These are phyloP conservation scores for Cyclotella sp. DNA, from an alignment of 108 stramenopile species.

Conservation along the genomic window DNA sequence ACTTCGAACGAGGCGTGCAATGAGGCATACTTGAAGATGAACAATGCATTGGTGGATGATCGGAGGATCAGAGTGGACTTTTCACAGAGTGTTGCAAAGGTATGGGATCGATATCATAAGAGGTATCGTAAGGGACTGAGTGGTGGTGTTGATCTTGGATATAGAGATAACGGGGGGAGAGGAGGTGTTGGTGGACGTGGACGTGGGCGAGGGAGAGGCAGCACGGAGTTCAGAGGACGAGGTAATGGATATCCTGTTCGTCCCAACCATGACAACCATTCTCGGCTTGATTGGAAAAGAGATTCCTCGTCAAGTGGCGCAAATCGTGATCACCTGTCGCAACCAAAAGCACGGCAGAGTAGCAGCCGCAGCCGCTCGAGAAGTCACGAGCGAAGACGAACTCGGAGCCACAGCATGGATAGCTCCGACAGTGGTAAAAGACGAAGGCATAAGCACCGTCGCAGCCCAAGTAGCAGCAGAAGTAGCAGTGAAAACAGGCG, in stretches of 20 bases:
- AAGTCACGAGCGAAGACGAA: constrained; percentile 6
- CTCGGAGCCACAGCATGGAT: constrained; percentile 4
- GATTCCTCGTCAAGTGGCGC: not conserved
- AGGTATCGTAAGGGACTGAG: constrained; percentile 41
- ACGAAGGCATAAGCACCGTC: constrained; percentile 26
- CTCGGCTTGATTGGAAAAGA: not conserved
- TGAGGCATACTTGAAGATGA: constrained; percentile 99
- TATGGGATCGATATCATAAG: constrained; percentile 87
- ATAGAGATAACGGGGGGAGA: constrained; percentile 38
- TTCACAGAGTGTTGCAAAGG: constrained; percentile 95
- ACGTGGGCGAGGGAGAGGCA: constrained; percentile 23
- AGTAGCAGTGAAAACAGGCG: constrained; percentile 38
- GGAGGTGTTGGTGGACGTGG: constrained; percentile 22
- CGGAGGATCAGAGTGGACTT: constrained; percentile 98
- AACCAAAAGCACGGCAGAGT: not conserved
- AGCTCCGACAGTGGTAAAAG: constrained; percentile 20
- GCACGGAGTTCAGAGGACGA: constrained; percentile 3
- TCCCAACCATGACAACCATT: not conserved
- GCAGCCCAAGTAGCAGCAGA: constrained; percentile 26
- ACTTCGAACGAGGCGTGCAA: constrained; percentile 82
- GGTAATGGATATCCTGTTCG: not conserved
- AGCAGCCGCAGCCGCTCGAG: constrained; percentile 26
- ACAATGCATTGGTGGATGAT: constrained; percentile 98
- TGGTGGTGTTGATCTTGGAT: constrained; percentile 50
- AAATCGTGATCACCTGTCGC: not conserved